Base-by-base conservation (phyloP, 768 basidiomycete genomes). In the Trametes cubensis region DNA sequence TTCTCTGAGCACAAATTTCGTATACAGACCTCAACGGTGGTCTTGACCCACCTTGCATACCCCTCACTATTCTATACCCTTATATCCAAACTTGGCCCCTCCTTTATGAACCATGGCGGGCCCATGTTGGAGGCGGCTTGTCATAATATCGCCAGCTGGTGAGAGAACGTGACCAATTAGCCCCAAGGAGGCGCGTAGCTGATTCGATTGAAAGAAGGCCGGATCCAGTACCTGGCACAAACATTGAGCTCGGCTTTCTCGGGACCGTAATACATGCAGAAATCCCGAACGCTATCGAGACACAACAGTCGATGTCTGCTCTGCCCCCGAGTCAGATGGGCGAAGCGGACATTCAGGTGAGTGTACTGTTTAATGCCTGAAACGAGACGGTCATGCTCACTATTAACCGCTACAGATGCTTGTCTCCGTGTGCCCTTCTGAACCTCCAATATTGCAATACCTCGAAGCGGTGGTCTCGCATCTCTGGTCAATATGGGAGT, bases 401-500 rank as follows among this genome's bases (percentile, higher is more conserved):
- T 28, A 18, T 38, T 7, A 6, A 21, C 30, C 5, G 34, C 49
- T 5, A 23, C 69, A 93, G 87, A 84, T 94, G 46, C 77, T 91
- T 14, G 90, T 90, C 0, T 85, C 86, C 0, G 78, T 85, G 2
- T 77, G 85, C 10, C 82, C 88, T 0, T 78, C 85, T 23, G 66
- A 79, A 40, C 86, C 85, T 23, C 83, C 84, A 15, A 85, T 86
- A 15, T 67, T 88, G 55, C 72, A 79, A 11, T 78, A 86, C 7
- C 87, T 90, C 62, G 87, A 89, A 67, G 83, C 87, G 0, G 82
- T 83, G 17, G 66, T 90, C 26, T 72, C 86, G 3, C 83, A 90
- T 66, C 72, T 91, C 25, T 92, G 89, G 90, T 89, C 91, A 5
- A 81, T 89, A 55, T 99, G 96, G 96, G 96, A 99, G 74, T 95